Evolutionary conservation across 495 filamentous ascomycete species (phyloP).

Genomic region (Umbilicaria muhlenbergii): DNA sequence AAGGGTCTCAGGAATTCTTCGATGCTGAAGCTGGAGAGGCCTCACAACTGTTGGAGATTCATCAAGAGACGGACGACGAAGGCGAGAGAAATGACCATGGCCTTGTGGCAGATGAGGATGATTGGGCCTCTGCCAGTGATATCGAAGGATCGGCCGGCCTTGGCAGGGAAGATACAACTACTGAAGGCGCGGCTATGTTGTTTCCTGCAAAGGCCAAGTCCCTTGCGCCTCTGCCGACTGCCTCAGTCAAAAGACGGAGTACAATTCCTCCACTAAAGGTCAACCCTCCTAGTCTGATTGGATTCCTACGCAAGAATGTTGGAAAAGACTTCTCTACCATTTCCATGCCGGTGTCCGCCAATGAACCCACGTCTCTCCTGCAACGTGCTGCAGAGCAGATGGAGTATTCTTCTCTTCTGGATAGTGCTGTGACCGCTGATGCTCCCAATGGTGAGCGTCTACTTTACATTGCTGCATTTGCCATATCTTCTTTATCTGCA

Average conservation of each 20-base stretch:
- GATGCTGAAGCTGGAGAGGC: slow-evolving; percentile 61
- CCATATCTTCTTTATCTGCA: slow-evolving; percentile 66
- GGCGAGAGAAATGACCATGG: slow-evolving; percentile 20
- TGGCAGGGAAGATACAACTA: slow-evolving; percentile 9
- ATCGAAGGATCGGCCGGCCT: slow-evolving; percentile 26
- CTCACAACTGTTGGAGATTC: slow-evolving; percentile 63
- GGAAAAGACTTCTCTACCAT: slow-evolving; percentile 94
- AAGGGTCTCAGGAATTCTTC: slow-evolving; percentile 73
- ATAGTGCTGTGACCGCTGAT: slow-evolving; percentile 46
- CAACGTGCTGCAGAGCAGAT: slow-evolving; percentile 79
- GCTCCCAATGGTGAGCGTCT: slow-evolving; percentile 50
- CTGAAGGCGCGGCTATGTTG: slow-evolving; percentile 31
- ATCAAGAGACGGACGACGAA: slow-evolving; percentile 42
- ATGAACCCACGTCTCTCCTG: slow-evolving; percentile 78
- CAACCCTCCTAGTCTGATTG: slow-evolving; percentile 75
- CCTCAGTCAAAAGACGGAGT: slow-evolving; percentile 46
- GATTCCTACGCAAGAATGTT: slow-evolving; percentile 91
- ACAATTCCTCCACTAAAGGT: slow-evolving; percentile 58
- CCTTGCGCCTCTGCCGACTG: slow-evolving; percentile 62
- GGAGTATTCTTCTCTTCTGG: slow-evolving; percentile 77
- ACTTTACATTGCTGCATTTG: slow-evolving; percentile 78
- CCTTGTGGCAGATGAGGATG: slow-evolving; percentile 20
- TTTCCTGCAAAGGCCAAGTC: slow-evolving; percentile 63
- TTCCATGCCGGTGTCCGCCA: slow-evolving; percentile 91
- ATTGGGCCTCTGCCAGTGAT: slow-evolving; percentile 46